phyloP scores from a whole-genome alignment of 2,329 filamentous ascomycete genomes.

The Paramyrothecium roridum region DNA sequence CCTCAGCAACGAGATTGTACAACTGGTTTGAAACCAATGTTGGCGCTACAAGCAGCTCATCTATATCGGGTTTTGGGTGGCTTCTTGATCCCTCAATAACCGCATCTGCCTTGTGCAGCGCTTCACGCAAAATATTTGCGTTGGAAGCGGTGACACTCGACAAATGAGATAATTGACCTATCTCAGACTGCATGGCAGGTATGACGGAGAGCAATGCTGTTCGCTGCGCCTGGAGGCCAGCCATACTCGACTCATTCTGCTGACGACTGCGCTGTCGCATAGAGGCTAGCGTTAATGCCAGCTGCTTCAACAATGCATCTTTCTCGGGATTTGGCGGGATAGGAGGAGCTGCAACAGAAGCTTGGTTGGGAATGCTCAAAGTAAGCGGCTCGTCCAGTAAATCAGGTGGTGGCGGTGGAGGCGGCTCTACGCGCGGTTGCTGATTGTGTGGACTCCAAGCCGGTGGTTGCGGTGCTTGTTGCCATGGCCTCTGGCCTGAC shows the following conservation, averaged over 20 bases:
- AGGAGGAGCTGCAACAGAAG: slow-evolving; percentile 67
- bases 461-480: background rate
- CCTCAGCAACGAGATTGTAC: slow-evolving; percentile 85
- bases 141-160: slow-evolving; percentile 72
- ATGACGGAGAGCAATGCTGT: slow-evolving; percentile 71
- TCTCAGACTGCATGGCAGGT: slow-evolving; percentile 68
- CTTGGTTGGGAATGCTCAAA: slow-evolving; percentile 43
- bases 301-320: slow-evolving; percentile 75
- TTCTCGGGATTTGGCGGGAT: slow-evolving; percentile 96
- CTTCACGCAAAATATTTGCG: slow-evolving; percentile 72
- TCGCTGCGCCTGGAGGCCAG: slow-evolving; percentile 75
- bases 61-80: slow-evolving; percentile 71
- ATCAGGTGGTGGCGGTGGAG: slow-evolving; percentile 42
- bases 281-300: slow-evolving; percentile 66
- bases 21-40: slow-evolving; percentile 92
- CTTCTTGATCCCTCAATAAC: slow-evolving; percentile 71
- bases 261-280: slow-evolving; percentile 66
- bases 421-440: slow-evolving; percentile 11
- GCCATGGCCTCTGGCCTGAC: background rate
- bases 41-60: slow-evolving; percentile 89
- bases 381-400: slow-evolving; percentile 55
- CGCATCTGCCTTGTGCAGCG: slow-evolving; percentile 73
- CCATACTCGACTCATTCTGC: slow-evolving; percentile 72
- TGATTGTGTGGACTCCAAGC: slow-evolving; percentile 1
- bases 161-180: slow-evolving; percentile 67